A percentile compares a stretch with the other conserved stretches of the same genome.
These are phyloP conservation scores for Cutaneotrichosporon daszewskae DNA, from an alignment of 1,284 basidiomycete genomes.

Conservation along the genomic window DNA sequence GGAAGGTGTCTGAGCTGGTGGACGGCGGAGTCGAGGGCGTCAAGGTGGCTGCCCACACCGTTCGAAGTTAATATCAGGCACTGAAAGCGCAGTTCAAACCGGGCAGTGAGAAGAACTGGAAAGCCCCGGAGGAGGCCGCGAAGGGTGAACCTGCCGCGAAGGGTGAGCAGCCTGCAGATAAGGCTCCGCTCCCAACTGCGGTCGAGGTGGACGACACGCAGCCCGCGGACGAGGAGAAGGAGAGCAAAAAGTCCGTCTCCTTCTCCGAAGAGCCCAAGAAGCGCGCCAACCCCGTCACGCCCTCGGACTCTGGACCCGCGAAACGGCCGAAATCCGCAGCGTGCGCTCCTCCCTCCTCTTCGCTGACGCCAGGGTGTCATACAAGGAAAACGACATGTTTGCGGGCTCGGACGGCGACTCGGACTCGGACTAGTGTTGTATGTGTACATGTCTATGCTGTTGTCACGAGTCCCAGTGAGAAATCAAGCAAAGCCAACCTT, in stretches of 20 bases:
- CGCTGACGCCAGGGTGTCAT: conserved; percentile 13
- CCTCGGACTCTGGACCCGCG: too few species aligned
- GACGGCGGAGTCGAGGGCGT: conserved; percentile 16
- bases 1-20: conserved; percentile 28
- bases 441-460: background rate
- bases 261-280: conserved; percentile 2
- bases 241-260: background rate
- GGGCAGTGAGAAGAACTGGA: conserved; percentile 4
- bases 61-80: conserved; percentile 6
- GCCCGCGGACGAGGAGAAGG: background rate
- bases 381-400: conserved; percentile 27
- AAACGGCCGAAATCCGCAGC: conserved; percentile 16
- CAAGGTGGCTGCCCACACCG: conserved; percentile 11
- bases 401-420: conserved; percentile 16
- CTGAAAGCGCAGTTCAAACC: conserved; percentile 18
- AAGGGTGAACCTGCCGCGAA: background rate
- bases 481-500: conserved; percentile 3
- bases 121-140: background rate
- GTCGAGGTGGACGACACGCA: background rate
- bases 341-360: conserved; percentile 2
- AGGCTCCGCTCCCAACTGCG: background rate
- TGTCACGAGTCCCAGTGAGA: too few species aligned
- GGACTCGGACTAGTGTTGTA: background rate
- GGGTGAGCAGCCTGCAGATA: background rate
- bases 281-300: too few species aligned